Evolutionary conservation across 306 rosid genomes (phyloP), one percentile per base, ranked within the genome.

Genomic region (Leucaena leucocephala): DNA sequence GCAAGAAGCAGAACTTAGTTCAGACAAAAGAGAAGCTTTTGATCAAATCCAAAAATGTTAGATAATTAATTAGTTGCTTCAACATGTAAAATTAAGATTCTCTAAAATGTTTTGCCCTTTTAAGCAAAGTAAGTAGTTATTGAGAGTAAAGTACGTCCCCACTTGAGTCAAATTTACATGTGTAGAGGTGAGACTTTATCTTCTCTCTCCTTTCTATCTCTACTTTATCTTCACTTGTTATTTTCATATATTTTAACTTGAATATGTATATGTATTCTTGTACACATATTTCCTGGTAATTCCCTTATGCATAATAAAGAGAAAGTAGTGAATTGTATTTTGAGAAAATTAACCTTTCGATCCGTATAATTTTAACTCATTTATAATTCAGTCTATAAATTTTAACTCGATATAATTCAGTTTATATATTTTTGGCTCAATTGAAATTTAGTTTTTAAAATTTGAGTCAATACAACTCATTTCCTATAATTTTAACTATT

Each of bases 1-100:
- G 84, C 81, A 88, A 88, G 87, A 89, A 85, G 88, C 80, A 79
- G 62, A n/a, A 8, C 43, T 43, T 77, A 52, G 43, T 79, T 72
- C 86, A 68, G 64, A 78, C 54, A 4, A 78, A 83, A 86, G 88
- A 84, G 84, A 80, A 76, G 80, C 71, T 82, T 59, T 72, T 83
- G 71, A 84, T 84, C 67, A 85, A 72, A 74, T 68, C 48, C 78
- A 80, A 70, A 77, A 63, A 68, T 66, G 81, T 82, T 77, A 77
- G 66, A 77, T 72, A n/a, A 54, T 54, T 54, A 54, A 54, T 6
- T 54, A 54, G 57, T 54, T 54, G 59, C 59, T 54, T 54, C 27
- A 17, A 7, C 27, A 21, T 79, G 62, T 19, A 55, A 19, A 19
- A 55, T 55, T 54, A 19, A 55, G 34, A 19, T 55, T 19, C 62